Conservation (phyloP, 768 basidiomycete species). For the Boletus edulis region DNA sequence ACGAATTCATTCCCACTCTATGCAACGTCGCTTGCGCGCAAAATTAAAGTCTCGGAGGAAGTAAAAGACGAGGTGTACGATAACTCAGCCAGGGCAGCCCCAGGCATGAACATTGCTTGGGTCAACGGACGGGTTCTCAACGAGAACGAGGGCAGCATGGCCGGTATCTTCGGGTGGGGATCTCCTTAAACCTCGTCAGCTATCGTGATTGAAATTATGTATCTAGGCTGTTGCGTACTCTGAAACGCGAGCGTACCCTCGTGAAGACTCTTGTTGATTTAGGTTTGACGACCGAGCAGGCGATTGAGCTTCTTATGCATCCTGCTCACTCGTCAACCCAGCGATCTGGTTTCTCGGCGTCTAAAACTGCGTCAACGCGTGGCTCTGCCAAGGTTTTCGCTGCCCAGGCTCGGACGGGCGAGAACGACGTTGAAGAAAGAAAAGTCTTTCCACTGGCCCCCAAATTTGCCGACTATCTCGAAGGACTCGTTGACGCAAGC, state of each 20-base stretch:
- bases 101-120: conserved; percentile 64
- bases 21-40: conserved; percentile 67
- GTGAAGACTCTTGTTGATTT: conserved; percentile 58
- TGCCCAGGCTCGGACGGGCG: not conserved
- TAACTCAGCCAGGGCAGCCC: conserved; percentile 53
- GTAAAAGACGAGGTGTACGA: conserved; percentile 53
- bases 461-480: conserved; percentile 32
- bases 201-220: conserved; percentile 5
- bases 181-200: not conserved
- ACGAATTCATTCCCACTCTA: conserved; percentile 91
- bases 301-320: conserved; percentile 73
- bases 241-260: conserved; percentile 69
- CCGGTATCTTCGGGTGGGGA: conserved; percentile 49
- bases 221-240: conserved; percentile 57
- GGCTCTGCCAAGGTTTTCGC: conserved; percentile 11
- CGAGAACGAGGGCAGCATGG: conserved; percentile 63
- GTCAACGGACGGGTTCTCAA: conserved; percentile 70
- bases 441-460: conserved; percentile 83
- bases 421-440: conserved; percentile 44
- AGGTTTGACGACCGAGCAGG: conserved; percentile 62
- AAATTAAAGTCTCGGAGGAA: conserved; percentile 50
- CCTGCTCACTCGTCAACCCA: conserved; percentile 52
- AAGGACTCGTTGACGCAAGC: conserved; percentile 88
- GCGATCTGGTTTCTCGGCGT: conserved; percentile 26
- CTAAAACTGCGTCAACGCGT: not conserved